phyloP scores from a whole-genome alignment of 106 monocot species.

The Xerophyta viscosa region DNA sequence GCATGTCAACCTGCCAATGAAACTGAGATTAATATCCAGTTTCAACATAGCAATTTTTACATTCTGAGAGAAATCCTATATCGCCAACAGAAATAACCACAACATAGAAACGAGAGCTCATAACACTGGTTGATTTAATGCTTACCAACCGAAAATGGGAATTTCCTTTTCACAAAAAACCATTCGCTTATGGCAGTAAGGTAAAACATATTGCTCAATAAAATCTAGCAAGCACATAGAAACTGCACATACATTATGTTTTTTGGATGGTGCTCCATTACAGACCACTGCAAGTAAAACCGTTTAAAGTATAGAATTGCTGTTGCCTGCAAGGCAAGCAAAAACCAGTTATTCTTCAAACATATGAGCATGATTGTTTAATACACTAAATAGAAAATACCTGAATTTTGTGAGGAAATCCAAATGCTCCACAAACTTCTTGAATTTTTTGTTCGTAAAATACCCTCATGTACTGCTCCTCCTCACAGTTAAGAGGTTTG shows the following conservation, averaged over 20 bases:
- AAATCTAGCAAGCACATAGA: background rate
- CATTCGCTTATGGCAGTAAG: too few relatives aligned
- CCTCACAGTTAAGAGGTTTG: constrained; percentile 74
- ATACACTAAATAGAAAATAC: constrained; percentile 17
- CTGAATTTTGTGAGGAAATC: constrained; percentile 96
- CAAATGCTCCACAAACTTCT: constrained; percentile 94
- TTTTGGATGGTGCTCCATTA: constrained; percentile 98
- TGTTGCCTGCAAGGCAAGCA: constrained; percentile 49
- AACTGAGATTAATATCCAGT: too few relatives aligned
- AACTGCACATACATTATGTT: constrained; percentile 72
- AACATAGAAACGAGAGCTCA: too few relatives aligned
- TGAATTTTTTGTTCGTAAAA: constrained; percentile 99
- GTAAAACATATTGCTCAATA: too few relatives aligned
- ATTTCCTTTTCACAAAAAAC: too few relatives aligned
- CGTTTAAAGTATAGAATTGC: constrained; percentile 96
- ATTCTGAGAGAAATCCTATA: too few relatives aligned
- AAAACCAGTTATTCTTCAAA: constrained; percentile 2
- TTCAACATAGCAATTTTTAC: too few relatives aligned
- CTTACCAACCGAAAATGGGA: too few relatives aligned
- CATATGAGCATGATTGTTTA: too few relatives aligned
- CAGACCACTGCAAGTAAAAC: constrained; percentile 95
- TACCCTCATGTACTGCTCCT: constrained; percentile 73
- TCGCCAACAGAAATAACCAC: too few relatives aligned
- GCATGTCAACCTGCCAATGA: constrained; percentile 77
- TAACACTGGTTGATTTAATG: too few relatives aligned